Percentiles rank a stretch among this genome's conserved stretches.
These are phyloP conservation scores for Tremella mesenterica DNA, from an alignment of 768 basidiomycete genomes.

Conservation along the genomic window DNA sequence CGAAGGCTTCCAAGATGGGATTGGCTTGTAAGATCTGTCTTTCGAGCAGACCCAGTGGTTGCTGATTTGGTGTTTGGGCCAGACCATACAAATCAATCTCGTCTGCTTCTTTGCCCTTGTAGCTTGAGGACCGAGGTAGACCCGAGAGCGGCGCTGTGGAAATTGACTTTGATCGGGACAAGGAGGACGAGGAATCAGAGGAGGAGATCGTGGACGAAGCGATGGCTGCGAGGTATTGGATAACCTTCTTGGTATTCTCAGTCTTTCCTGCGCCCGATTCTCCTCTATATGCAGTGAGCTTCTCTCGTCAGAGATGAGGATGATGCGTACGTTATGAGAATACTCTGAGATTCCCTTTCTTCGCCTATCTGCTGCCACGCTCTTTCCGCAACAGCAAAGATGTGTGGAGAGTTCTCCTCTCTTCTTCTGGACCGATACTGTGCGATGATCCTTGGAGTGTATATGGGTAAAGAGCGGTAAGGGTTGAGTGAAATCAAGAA, in stretches of 20 bases:
- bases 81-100: slow-evolving; percentile 20
- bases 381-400: slow-evolving; percentile 92
- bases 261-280: slow-evolving; percentile 99
- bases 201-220: slow-evolving; percentile 47
- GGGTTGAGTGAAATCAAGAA: slow-evolving; percentile 99
- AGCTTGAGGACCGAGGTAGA: slow-evolving; percentile 59
- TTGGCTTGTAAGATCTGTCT: slow-evolving; percentile 96
- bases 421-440: slow-evolving; percentile 74
- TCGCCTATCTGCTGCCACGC: slow-evolving; percentile 99
- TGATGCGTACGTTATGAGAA: slow-evolving; percentile 86
- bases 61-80: not conserved
- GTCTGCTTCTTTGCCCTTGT: slow-evolving; percentile 50
- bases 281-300: slow-evolving; percentile 52
- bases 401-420: slow-evolving; percentile 85
- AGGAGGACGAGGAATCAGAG: slow-evolving; percentile 50
- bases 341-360: slow-evolving; percentile 93
- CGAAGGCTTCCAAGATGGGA: slow-evolving; percentile 93
- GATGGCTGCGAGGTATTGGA: slow-evolving; percentile 96
- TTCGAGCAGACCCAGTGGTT: slow-evolving; percentile 69
- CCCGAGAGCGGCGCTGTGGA: slow-evolving; percentile 48
- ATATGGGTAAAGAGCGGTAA: slow-evolving; percentile 82
- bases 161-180: slow-evolving; percentile 51
- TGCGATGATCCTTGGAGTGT: slow-evolving; percentile 49
- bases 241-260: slow-evolving; percentile 95
- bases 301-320: not conserved